Percentiles rank a stretch among this genome's conserved stretches.
Evolutionary conservation across 2,329 filamentous ascomycete species (phyloP).

Genomic region (Penicillium nordicum): DNA sequence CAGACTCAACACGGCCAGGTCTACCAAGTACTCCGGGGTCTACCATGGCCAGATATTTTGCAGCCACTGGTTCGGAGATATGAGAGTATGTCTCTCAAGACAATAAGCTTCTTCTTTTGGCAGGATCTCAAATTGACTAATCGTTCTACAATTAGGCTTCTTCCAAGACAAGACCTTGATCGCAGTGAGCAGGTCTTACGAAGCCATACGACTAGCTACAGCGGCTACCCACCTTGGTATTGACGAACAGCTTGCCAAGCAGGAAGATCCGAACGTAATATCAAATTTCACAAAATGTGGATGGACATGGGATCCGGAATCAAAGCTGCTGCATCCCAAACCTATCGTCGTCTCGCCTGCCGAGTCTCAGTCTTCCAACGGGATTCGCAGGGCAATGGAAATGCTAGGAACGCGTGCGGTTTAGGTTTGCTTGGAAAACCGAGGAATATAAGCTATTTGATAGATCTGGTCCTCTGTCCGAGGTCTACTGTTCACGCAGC

Average conservation of each 20-base stretch:
- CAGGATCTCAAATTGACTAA: not conserved
- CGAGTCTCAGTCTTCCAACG: slow-evolving; percentile 19
- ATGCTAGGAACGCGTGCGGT: slow-evolving; percentile 31
- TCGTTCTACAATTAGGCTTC: slow-evolving; percentile 25
- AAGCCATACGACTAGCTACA: slow-evolving; percentile 36
- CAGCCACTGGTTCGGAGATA: slow-evolving; percentile 34
- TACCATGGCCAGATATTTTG: slow-evolving; percentile 35
- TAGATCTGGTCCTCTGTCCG: not conserved
- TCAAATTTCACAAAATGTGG: slow-evolving; percentile 34
- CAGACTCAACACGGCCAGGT: slow-evolving; percentile 36
- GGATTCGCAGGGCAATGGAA: slow-evolving; percentile 33
- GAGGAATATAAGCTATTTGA: slow-evolving; percentile 9
- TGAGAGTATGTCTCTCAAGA: slow-evolving; percentile 29
- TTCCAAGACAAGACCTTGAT: slow-evolving; percentile 40
- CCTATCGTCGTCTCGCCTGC: slow-evolving; percentile 21
- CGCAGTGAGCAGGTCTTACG: slow-evolving; percentile 40
- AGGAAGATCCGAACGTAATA: slow-evolving; percentile 30
- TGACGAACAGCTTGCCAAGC: slow-evolving; percentile 25
- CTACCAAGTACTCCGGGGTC: slow-evolving; percentile 34
- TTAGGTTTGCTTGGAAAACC: slow-evolving; percentile 13
- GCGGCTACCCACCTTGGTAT: slow-evolving; percentile 39
- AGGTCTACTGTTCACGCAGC: not conserved
- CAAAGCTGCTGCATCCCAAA: slow-evolving; percentile 34
- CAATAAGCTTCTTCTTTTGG: not conserved
- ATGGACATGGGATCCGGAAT: slow-evolving; percentile 39